phyloP scores from a whole-genome alignment of 2,329 filamentous ascomycete species.

The Magnaporthiopsis incrustans region DNA sequence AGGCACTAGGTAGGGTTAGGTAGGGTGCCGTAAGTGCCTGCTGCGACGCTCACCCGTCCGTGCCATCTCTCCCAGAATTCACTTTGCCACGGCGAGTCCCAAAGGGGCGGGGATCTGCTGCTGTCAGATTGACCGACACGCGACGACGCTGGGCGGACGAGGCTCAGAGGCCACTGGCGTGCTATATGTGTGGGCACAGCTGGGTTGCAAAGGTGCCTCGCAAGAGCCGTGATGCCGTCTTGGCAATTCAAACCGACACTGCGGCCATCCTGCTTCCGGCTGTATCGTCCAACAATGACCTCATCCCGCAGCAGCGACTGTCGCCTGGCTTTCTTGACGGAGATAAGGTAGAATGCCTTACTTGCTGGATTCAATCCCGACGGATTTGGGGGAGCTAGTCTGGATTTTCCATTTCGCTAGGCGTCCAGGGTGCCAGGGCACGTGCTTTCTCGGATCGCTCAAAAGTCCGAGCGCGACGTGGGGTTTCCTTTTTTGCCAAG shows the following conservation, averaged over 20 bases:
- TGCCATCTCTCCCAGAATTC: too few species aligned
- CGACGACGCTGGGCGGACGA: not conserved
- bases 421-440: not conserved
- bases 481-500: not conserved
- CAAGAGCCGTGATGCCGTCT: slow-evolving; percentile 3
- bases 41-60: too few species aligned
- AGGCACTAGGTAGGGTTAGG: too few species aligned
- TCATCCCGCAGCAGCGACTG: not conserved
- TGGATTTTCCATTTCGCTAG: not conserved
- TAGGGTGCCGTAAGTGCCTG: too few species aligned
- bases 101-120: not conserved
- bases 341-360: too few species aligned
- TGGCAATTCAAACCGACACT: not conserved
- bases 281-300: not conserved
- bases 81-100: too few species aligned
- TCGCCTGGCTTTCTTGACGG: not conserved
- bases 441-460: not conserved
- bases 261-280: too few species aligned
- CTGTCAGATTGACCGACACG: not conserved
- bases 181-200: not conserved
- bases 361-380: not conserved
- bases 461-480: not conserved
- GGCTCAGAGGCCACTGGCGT: not conserved
- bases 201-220: too few species aligned
- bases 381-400: not conserved